Percentiles rank a stretch among this genome's conserved stretches.
These are phyloP conservation scores for Babesia bigemina DNA, from an alignment of 169 alveolate species.

Conservation along the genomic window DNA sequence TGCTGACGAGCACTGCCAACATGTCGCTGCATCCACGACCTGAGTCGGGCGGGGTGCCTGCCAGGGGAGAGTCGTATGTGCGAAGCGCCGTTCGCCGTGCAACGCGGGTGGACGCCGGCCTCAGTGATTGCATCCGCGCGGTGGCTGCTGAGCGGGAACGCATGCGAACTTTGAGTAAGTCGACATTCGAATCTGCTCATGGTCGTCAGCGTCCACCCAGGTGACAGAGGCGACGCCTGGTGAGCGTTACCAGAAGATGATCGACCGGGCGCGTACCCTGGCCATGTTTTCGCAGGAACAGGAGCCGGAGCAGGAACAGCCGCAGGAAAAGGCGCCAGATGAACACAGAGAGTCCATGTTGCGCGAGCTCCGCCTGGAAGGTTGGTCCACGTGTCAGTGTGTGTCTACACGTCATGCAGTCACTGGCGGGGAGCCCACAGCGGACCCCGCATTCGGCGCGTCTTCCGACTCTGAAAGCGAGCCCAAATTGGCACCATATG, in stretches of 20 bases:
- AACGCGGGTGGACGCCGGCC: slow-evolving; percentile 27
- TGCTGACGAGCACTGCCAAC: slow-evolving; percentile 27
- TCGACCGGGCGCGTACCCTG: slow-evolving; percentile 52
- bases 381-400: neutral
- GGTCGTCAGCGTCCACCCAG: neutral
- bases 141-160: slow-evolving; percentile 64
- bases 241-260: slow-evolving; percentile 41
- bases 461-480: slow-evolving; percentile 12
- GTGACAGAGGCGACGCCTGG: neutral
- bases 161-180: slow-evolving; percentile 33
- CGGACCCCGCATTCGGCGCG: neutral
- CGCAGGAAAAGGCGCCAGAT: neutral
- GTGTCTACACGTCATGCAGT: neutral
- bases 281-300: slow-evolving; percentile 40
- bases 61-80: slow-evolving; percentile 18
- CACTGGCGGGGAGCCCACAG: neutral
- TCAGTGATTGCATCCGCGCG: slow-evolving; percentile 56
- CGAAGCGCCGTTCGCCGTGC: slow-evolving; percentile 55
- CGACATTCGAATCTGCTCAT: neutral
- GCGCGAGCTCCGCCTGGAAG: slow-evolving; percentile 16
- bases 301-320: neutral
- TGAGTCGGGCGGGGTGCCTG: neutral
- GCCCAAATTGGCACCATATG: neutral
- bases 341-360: neutral
- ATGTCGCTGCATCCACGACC: neutral